These are phyloP conservation scores for Rugosomyces carneus DNA, from an alignment of 1,284 basidiomycete species.

Conservation along the genomic window DNA sequence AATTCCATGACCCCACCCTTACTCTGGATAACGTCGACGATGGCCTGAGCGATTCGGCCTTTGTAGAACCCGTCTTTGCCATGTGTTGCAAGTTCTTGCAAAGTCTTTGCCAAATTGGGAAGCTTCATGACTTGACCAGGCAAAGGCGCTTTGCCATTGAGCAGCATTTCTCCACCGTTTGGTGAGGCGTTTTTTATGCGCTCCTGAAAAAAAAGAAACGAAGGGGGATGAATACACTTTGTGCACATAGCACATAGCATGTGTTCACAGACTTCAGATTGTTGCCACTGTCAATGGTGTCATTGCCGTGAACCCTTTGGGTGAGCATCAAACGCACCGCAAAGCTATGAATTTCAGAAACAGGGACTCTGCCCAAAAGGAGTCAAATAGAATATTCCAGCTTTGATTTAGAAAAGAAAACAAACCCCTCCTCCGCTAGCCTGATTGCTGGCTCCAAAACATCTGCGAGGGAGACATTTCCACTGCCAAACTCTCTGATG, in stretches of 20 bases:
- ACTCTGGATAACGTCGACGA: conserved; percentile 79
- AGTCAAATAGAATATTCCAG: not conserved
- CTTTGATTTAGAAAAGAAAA: not conserved
- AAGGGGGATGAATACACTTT: not conserved
- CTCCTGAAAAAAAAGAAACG: conserved; percentile 25
- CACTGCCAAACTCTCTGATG: conserved; percentile 76
- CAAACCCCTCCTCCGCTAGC: conserved; percentile 80
- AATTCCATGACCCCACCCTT: conserved; percentile 89
- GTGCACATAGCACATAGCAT: not conserved
- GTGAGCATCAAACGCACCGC: conserved; percentile 34
- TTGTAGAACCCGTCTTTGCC: conserved; percentile 93
- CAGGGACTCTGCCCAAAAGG: conserved; percentile 51
- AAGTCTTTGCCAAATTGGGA: conserved; percentile 79
- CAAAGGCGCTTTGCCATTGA: conserved; percentile 73
- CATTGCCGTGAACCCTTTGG: not conserved
- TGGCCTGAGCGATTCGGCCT: conserved; percentile 83
- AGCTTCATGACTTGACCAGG: conserved; percentile 76
- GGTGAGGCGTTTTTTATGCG: conserved; percentile 80
- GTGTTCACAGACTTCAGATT: conserved; percentile 44
- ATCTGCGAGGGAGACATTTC: conserved; percentile 74
- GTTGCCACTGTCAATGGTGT: conserved; percentile 55
- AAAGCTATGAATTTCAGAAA: conserved; percentile 70
- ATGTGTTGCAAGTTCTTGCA: conserved; percentile 71
- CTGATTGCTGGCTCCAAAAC: conserved; percentile 84
- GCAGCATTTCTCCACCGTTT: conserved; percentile 78